These are phyloP conservation scores for Rosa persica DNA, from an alignment of 306 rosid species.

Conservation along the genomic window DNA sequence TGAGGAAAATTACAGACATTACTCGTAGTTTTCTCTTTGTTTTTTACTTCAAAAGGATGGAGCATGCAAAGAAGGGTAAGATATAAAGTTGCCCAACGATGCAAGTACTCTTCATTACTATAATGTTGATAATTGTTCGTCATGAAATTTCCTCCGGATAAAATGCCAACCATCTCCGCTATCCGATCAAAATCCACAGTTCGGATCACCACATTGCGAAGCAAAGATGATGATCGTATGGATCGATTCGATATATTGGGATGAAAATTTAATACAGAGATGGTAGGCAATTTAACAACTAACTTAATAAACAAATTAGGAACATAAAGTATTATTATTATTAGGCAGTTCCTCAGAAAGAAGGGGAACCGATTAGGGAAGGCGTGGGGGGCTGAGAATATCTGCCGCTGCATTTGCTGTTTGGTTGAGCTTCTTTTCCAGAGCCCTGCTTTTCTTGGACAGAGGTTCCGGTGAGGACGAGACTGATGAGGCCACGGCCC, in stretches of 20 bases:
- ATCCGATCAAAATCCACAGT: conserved; percentile 13
- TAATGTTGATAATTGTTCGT: conserved; percentile 16
- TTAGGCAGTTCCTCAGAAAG: conserved; percentile 31
- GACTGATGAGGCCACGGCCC: conserved; percentile 53
- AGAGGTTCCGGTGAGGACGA: conserved; percentile 71
- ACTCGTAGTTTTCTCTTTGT: not conserved
- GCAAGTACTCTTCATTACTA: conserved; percentile 23
- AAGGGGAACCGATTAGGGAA: conserved; percentile 12
- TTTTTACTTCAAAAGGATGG: not conserved
- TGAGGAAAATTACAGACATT: not conserved
- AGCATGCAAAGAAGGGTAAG: not conserved
- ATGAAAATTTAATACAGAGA: conserved; percentile 41
- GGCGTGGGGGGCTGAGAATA: conserved; percentile 36
- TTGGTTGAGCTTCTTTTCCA: conserved; percentile 23
- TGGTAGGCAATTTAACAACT: conserved; percentile 56
- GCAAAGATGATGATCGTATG: conserved; percentile 14
- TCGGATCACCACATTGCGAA: conserved; percentile 10
- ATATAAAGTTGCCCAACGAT: not conserved
- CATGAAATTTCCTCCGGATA: conserved; percentile 34
- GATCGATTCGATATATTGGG: conserved; percentile 13
- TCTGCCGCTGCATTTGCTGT: conserved; percentile 31
- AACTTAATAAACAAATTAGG: conserved; percentile 10
- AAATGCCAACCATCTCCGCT: conserved; percentile 69
- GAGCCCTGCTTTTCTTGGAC: conserved; percentile 57
- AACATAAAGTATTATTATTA: conserved; percentile 29